Evolutionary conservation across 108 stramenopile species (phyloP).

Genomic region (Chaetoceros muelleri): DNA sequence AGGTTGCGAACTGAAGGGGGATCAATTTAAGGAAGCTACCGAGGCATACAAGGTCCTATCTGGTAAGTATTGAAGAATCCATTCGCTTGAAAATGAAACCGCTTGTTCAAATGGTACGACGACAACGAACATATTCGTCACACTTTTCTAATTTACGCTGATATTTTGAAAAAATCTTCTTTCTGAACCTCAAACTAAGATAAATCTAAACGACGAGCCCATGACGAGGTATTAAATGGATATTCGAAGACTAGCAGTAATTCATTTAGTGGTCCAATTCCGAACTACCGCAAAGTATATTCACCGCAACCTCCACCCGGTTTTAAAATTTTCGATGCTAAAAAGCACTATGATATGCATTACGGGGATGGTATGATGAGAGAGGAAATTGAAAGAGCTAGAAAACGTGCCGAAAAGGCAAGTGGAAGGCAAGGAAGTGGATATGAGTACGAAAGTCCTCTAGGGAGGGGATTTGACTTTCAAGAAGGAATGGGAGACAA

Average conservation of each 20-base stretch:
- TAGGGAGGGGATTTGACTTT: slow-evolving; percentile 61
- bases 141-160: too few relatives aligned
- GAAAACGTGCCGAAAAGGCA: slow-evolving; percentile 41
- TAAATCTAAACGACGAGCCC: background rate
- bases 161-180: background rate
- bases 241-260: background rate
- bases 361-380: slow-evolving; percentile 77
- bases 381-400: slow-evolving; percentile 56
- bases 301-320: slow-evolving; percentile 58
- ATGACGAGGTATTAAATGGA: background rate
- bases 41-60: slow-evolving; percentile 66
- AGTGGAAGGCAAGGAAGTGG: slow-evolving; percentile 22
- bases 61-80: too few relatives aligned
- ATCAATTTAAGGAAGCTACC: slow-evolving; percentile 49
- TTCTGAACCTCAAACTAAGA: background rate
- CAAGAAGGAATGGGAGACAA: slow-evolving; percentile 13
- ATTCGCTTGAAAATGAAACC: too few relatives aligned
- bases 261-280: background rate
- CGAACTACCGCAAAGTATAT: slow-evolving; percentile 73
- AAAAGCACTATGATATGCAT: slow-evolving; percentile 76
- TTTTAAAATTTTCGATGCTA: slow-evolving; percentile 62
- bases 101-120: too few relatives aligned
- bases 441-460: slow-evolving; percentile 61
- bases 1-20: slow-evolving; percentile 35
- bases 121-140: too few relatives aligned